Percentiles rank a stretch among this genome's conserved stretches.
phyloP scores from a whole-genome alignment of 441 rosid species.

The Adansonia rubrostipa region DNA sequence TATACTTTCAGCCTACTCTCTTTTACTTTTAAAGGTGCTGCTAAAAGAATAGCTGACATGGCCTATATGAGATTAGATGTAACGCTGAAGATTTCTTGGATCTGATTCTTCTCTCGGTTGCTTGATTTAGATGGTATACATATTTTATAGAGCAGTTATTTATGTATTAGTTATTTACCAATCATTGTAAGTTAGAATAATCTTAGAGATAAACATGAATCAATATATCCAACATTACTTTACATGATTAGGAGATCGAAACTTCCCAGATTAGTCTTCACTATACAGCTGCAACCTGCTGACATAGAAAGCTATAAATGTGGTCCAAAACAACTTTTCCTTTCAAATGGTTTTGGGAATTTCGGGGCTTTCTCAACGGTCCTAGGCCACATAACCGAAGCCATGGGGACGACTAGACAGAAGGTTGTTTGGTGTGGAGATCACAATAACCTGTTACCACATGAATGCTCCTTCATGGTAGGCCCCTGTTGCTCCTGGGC shows the following conservation, averaged over 20 bases:
- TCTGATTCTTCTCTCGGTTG: constrained; percentile 19
- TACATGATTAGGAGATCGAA: neutral
- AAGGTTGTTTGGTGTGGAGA: constrained; percentile 36
- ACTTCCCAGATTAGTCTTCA: too few relatives aligned
- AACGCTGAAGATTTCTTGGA: neutral
- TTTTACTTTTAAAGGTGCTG: too few relatives aligned
- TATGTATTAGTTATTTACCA: too few relatives aligned
- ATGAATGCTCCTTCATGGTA: constrained; percentile 21
- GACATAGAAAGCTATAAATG: too few relatives aligned
- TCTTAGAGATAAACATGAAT: too few relatives aligned
- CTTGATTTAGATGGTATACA: too few relatives aligned
- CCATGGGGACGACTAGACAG: constrained; percentile 36
- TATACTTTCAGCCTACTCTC: too few relatives aligned
- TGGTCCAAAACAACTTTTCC: neutral
- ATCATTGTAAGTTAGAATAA: too few relatives aligned
- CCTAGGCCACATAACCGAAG: constrained; percentile 39
- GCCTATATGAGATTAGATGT: too few relatives aligned
- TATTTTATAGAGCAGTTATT: too few relatives aligned
- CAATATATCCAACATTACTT: neutral
- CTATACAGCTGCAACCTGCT: too few relatives aligned
- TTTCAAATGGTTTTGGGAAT: constrained; percentile 12
- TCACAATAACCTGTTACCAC: constrained; percentile 31
- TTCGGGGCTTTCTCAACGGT: constrained; percentile 24
- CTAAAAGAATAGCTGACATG: too few relatives aligned
- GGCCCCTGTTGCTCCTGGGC: constrained; percentile 24